Conservation (phyloP, 257 asterid species). For the Henckelia pumila region DNA sequence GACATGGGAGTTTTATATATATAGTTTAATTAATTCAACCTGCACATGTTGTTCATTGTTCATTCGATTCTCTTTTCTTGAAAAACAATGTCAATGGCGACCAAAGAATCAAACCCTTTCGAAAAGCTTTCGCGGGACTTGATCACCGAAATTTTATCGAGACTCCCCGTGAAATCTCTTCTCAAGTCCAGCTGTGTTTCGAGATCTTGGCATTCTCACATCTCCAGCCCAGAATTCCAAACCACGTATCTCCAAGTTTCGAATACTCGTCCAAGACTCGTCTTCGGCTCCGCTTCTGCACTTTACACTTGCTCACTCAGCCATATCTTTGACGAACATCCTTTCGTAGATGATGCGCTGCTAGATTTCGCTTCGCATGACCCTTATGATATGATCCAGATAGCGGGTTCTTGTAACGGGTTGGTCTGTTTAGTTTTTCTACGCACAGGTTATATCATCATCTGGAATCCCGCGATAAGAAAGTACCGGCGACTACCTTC, state of each 20-base stretch:
- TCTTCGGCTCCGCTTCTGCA: neutral
- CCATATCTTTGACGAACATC: neutral
- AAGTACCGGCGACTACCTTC: no score
- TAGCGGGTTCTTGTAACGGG: conserved; percentile 35
- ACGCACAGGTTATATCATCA: no score
- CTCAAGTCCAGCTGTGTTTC: neutral
- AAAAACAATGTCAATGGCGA: no score
- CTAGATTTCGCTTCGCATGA: conserved; percentile 12
- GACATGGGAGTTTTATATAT: no score
- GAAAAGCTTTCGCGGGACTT: no score
- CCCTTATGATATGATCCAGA: neutral
- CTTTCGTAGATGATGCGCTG: neutral
- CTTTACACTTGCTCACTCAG: conserved; percentile 24
- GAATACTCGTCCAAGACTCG: neutral
- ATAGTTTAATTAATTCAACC: no score
- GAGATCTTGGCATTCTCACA: neutral
- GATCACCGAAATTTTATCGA: neutral
- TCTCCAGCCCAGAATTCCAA: conserved; percentile 4
- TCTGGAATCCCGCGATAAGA: no score
- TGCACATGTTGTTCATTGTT: no score
- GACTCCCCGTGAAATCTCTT: conserved; percentile 24
- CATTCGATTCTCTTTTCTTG: no score
- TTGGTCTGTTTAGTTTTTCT: neutral
- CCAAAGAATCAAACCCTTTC: no score
- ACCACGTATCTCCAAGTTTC: conserved; percentile 4